Percentiles rank a stretch among this genome's conserved stretches.
phyloP scores from a whole-genome alignment of 2,329 filamentous ascomycete genomes.

The Fusarium sp. region DNA sequence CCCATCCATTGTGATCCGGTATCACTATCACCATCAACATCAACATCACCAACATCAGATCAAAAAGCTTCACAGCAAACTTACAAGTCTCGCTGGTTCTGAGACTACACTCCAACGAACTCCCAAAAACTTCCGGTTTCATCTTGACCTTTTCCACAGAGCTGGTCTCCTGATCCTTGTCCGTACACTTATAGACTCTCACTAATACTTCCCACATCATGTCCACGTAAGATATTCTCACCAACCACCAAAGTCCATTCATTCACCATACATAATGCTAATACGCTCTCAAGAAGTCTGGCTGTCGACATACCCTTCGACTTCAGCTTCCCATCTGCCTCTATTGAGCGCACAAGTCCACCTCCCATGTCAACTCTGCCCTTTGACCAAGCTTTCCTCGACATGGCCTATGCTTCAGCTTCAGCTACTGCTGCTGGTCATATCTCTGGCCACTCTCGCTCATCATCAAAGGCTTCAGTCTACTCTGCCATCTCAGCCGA shows the following conservation, averaged over 20 bases:
- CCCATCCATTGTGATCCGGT: conserved; percentile 29
- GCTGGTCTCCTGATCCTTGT: conserved; percentile 37
- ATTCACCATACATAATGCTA: conserved; percentile 20
- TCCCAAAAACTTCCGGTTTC: conserved; percentile 14
- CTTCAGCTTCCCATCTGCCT: conserved; percentile 61
- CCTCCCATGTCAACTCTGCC: conserved; percentile 51
- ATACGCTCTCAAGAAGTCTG: conserved; percentile 56
- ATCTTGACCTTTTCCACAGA: conserved; percentile 20
- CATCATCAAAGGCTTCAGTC: conserved; percentile 70
- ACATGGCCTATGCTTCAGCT: conserved; percentile 55
- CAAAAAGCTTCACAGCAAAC: conserved; percentile 31
- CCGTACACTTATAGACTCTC: conserved; percentile 27
- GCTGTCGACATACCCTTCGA: conserved; percentile 69
- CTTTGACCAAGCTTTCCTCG: conserved; percentile 65
- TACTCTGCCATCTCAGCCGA: conserved; percentile 67
- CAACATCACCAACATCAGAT: conserved; percentile 10
- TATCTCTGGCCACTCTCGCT: conserved; percentile 64
- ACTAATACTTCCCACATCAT: conserved; percentile 40
- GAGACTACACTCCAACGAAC: conserved; percentile 6
- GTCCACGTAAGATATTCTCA: conserved; percentile 46
- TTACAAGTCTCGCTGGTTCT: conserved; percentile 4
- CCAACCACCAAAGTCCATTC: neutral
- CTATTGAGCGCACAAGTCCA: conserved; percentile 44
- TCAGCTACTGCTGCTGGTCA: conserved; percentile 35
- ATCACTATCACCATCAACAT: conserved; percentile 24